Base-by-base conservation (phyloP, 2,329 filamentous ascomycete genomes). In the Gaeumannomyces tritici region DNA sequence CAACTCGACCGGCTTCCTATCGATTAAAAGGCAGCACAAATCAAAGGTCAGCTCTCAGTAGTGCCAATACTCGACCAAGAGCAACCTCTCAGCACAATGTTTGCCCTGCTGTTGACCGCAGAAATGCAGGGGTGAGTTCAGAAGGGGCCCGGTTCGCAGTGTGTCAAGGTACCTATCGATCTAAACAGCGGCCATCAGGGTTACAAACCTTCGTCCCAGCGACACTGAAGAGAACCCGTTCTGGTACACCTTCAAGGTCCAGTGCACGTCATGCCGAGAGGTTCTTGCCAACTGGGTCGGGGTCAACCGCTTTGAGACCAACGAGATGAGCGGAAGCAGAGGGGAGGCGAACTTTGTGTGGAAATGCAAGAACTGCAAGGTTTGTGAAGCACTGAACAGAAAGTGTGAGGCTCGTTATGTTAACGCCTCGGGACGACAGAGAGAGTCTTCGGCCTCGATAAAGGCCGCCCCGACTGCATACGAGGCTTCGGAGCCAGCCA, bases 271-370 rank as follows among this genome's bases (percentile, higher is more conserved):
- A 62, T 99, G 95, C 76, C 87, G 92, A 64, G 95, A 99, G 75
- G 87, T 83, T 1, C 93, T 99, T 73, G 83, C 89, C 13, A 99
- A 97, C 69, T 87, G 85, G 77, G 86, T 99, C 61, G 89, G 87
- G 63, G 85, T 98, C 66, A 96, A 84, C 76, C 89, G 93, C 66
- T 96, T 96, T 80, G 93, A 98, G 73, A 83, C 81, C 70, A 93
- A 96, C 72, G 92, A 97, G 67, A 87, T 97, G 74, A 95, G 91
- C 66, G 93, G 93, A 47, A 97, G 93, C 74, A 85, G 91, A 70
- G 95, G 95, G 67, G 93, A 98, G 75, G 95, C 95, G 65, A 98
- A 98, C 76, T 99, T 99, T 75, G 95, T 99, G n/a, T 99, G 95
- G 93, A 93, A 87, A 75, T 99, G 95, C 83, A 96, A 96, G 77